phyloP scores from a whole-genome alignment of 305 asterid species.

The Fraxinus platypoda region DNA sequence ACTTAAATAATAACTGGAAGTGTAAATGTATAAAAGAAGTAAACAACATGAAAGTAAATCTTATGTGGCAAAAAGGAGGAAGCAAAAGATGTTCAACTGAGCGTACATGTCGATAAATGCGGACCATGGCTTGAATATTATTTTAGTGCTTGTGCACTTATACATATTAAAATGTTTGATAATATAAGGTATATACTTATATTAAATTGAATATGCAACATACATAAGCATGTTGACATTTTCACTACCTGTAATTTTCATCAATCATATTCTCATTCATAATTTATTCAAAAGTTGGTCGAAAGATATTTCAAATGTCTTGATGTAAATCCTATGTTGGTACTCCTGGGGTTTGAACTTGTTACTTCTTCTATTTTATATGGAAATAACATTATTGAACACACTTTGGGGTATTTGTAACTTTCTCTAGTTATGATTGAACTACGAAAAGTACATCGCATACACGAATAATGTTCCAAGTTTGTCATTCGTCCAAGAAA shows the following conservation, averaged over 20 bases:
- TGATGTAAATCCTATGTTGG: neutral
- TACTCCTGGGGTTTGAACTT: neutral
- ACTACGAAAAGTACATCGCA: slow-evolving; percentile 11
- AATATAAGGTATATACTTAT: neutral
- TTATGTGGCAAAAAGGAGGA: neutral
- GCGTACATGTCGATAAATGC: neutral
- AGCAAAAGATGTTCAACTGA: neutral
- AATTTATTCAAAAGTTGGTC: neutral
- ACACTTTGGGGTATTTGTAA: neutral
- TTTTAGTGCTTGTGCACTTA: neutral
- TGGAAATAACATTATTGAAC: neutral
- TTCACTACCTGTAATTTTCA: neutral
- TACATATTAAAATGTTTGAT: neutral
- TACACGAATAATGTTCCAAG: slow-evolving; percentile 16
- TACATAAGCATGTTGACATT: neutral
- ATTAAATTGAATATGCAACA: neutral
- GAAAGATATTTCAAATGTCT: too few species aligned
- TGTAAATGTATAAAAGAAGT: neutral
- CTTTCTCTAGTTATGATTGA: neutral
- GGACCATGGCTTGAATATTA: neutral
- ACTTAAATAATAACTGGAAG: neutral
- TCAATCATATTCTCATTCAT: neutral
- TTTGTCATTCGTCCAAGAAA: slow-evolving; percentile 22
- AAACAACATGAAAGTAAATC: neutral
- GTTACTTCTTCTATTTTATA: neutral